Evolutionary conservation across 2,329 filamentous ascomycete species (phyloP), one percentile per base, ranked within the genome.

Genomic region (Botrytis byssoidea): DNA sequence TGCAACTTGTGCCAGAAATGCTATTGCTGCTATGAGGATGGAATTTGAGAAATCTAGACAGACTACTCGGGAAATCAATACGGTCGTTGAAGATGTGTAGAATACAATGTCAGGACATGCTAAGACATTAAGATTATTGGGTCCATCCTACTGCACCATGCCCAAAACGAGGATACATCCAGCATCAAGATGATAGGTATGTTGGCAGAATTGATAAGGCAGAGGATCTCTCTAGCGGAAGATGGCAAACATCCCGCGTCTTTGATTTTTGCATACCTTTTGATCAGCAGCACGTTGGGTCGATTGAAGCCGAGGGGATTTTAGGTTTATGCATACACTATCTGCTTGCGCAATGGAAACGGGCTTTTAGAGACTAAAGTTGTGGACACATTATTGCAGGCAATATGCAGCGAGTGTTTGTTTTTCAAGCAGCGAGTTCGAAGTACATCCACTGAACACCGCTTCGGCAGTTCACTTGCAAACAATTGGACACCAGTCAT

Each of bases 11-110:
- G 70, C 63, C 29, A 57, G 20, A 46, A 46, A 68, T 37, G 70
- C 70, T 6, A 72, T 68, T 68, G 65, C 35, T 20, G 65, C 29
- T 12, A 20, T 68, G 65, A 42, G 40, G 25, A 42, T 68, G 48
- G 65, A 68, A 46, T 55, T 32, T 55, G 9, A 29, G 16, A 68
- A 68, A 40, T 29, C 9, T 3, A 68, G 4, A 32, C 32, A 40
- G 32, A 4, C 1, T 29, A 4, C 46, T 16, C 35, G n/a, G 35
- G 20, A 40, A 16, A 68, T 5, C 1, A 57, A 7, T 32, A 22
- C 1, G 8, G n/a, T 25, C 29, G 18, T 44, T n/a, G n/a, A 42
- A 22, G 25, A 32, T 32, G n/a, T 22, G 2, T 57, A 57, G 48
- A 29, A 16, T 0, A 25, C 40, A 37, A 20, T 32, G 35, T 32